Base-by-base conservation (phyloP, 2,329 filamentous ascomycete genomes). In the Nothomitra cinnamomea region DNA sequence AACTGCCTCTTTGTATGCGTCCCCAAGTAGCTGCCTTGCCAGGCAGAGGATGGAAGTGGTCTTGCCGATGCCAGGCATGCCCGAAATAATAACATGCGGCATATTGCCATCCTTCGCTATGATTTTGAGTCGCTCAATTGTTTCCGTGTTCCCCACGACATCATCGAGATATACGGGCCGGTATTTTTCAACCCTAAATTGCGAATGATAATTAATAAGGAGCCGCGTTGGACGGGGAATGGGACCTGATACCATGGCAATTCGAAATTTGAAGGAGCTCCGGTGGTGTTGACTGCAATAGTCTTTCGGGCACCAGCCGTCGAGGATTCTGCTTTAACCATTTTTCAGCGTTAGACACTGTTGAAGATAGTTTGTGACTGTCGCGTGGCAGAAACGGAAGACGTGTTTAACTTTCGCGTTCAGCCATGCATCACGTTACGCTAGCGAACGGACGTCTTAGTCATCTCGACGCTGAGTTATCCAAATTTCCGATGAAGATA, bases 51-150 rank as follows among this genome's bases (percentile, higher is more conserved):
- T 83, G 54, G 88, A 95, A 0, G 92, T 96, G 2, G 92, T 98
- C 74, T 98, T 98, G 68, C 92, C 92, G 63, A 96, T 98, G 64
- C 92, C 92, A 19, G 92, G 92, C 88, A 95, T 96, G 56, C 92
- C 92, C n/a, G 87, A 95, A 63, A 98, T 96, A 69, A 98, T 96
- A 63, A 98, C 80, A 70, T 98, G 92, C 1, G 92, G 92, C 89
- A 98, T 95, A 70, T 98, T 98, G 61, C 92, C 92, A 71, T 96
- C 92, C 68, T 89, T 92, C 48, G 92, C 89, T 61, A 98, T 96
- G 63, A 98, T 96, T 66, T 96, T 96, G 62, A 98, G 74, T 54
- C 92, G 85, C 68, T 96, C 90, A 62, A 98, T 88, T 1, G 92
- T 98, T 67, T 98, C 92, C 19, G 87, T 94, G 69, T 98, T 98